phyloP scores from a whole-genome alignment of 2,329 filamentous ascomycete genomes.

The Leptographium wingfieldii region DNA sequence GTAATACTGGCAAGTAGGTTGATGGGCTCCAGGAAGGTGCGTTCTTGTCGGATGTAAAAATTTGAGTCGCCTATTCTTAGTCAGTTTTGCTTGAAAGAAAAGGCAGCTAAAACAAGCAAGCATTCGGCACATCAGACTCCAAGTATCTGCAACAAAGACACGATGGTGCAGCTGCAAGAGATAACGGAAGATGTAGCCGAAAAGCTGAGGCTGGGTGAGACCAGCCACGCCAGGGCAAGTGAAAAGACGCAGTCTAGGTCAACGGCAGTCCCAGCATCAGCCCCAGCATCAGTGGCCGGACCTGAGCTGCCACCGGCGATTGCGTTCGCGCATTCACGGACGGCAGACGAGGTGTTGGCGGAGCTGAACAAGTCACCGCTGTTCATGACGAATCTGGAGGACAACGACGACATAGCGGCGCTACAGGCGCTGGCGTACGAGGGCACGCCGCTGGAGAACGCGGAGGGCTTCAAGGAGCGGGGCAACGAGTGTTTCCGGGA shows the following conservation, averaged over 20 bases:
- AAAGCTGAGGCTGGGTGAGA: constrained; percentile 5
- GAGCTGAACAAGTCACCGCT: constrained; percentile 57
- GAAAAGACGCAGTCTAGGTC: too few relatives aligned
- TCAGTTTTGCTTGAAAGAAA: too few relatives aligned
- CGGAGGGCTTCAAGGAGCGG: constrained; percentile 73
- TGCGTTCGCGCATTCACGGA: constrained; percentile 29
- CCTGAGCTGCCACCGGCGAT: constrained; percentile 35
- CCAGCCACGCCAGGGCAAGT: background rate
- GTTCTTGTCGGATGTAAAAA: background rate
- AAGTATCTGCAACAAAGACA: background rate
- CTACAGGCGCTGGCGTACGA: constrained; percentile 86
- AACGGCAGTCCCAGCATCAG: background rate
- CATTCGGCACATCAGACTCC: background rate
- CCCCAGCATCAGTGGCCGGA: background rate
- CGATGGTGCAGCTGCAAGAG: constrained; percentile 12
- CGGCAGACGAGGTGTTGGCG: constrained; percentile 41
- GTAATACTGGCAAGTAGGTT: too few relatives aligned
- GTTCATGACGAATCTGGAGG: constrained; percentile 90
- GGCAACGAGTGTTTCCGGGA: constrained; percentile 79
- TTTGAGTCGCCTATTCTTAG: background rate
- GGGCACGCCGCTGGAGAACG: constrained; percentile 75
- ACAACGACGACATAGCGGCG: constrained; percentile 76
- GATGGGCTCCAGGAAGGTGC: too few relatives aligned
- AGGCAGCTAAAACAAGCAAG: background rate
- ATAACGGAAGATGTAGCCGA: constrained; percentile 9